These are phyloP conservation scores for Wallemia mellicola DNA, from an alignment of 1,284 basidiomycete species.

Conservation along the genomic window DNA sequence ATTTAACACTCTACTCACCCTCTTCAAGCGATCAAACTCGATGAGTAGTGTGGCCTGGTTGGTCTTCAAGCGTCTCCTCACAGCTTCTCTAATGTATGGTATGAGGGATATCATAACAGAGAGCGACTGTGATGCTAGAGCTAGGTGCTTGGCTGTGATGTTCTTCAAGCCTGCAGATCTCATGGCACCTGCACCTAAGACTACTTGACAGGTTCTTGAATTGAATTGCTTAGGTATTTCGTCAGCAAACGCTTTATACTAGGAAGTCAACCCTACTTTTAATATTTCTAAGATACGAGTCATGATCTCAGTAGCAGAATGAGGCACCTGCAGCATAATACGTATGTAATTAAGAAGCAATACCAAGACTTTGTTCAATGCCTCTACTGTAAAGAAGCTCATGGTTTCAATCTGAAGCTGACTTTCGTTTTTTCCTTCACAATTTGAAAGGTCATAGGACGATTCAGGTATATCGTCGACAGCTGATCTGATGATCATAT, in stretches of 20 bases:
- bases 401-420: conserved; percentile 55
- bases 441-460: too few relatives aligned
- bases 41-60: conserved; percentile 88
- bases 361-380: conserved; percentile 45
- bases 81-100: conserved; percentile 77
- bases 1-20: conserved; percentile 23
- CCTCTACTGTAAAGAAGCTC: conserved; percentile 54
- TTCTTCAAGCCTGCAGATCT: conserved; percentile 87
- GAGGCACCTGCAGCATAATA: conserved; percentile 58
- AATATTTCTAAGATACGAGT: conserved; percentile 76
- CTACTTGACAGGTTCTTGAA: conserved; percentile 90
- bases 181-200: conserved; percentile 92
- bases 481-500: conserved; percentile 48
- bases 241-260: too few relatives aligned
- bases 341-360: conserved; percentile 61
- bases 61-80: conserved; percentile 62
- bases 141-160: conserved; percentile 95
- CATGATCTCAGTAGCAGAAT: conserved; percentile 81
- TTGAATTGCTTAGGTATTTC: conserved; percentile 83
- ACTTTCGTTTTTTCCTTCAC: conserved; percentile 22
- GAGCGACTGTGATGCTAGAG: conserved; percentile 77
- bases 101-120: conserved; percentile 86
- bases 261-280: conserved; percentile 23
- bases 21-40: conserved; percentile 92
- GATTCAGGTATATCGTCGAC: conserved; percentile 48